Base-by-base conservation (phyloP, 306 rosid species). In the Sesbania bispinosa region DNA sequence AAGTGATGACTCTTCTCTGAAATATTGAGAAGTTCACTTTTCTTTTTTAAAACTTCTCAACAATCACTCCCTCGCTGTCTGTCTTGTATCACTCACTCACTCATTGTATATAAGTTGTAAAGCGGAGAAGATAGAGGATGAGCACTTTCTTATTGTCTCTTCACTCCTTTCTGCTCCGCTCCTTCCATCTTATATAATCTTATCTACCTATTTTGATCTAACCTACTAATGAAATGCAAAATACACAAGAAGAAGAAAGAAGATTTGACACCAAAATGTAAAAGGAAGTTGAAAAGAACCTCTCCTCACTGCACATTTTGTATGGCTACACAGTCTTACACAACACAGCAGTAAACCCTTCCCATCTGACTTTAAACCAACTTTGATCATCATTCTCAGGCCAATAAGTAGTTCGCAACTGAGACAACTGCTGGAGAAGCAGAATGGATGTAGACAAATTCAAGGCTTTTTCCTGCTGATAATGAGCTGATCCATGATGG, bases 51-150 rank as follows among this genome's bases (percentile, higher is more conserved):
- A 73, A 70, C 82, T 75, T 50, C 77, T 69, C 88, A 73, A 41
- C 75, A 19, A 43, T 69, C 77, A 24, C 62, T 72, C 46, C 68
- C 65, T 68, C 18, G 23, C 62, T 78, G 74, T 80, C 82, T 82
- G 81, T 80, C 87, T 63, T 65, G 75, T 79, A 87, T 77, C 76
- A 72, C 85, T 78, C 81, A 59, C 62, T n/a, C n/a, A n/a, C n/a
- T 78, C 81, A 59, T 54, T 80, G 85, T 82, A 67, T 86, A 83
- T 84, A 83, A 83, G 81, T 65, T 81, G 83, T 82, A 83, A 86
- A 88, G 85, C 77, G 84, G 96, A 82, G 94, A 82, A 78, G 96
- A 94, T 87, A 86, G 96, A 91, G 99, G 99, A 94, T 86, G 99
- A 94, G 96, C 99, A 86, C 97, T 69, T 67, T 29, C 76, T 86